Evolutionary conservation across 768 basidiomycete genomes (phyloP), one percentile per base, ranked within the genome.

Genomic region (Cystobasidium tubakii): DNA sequence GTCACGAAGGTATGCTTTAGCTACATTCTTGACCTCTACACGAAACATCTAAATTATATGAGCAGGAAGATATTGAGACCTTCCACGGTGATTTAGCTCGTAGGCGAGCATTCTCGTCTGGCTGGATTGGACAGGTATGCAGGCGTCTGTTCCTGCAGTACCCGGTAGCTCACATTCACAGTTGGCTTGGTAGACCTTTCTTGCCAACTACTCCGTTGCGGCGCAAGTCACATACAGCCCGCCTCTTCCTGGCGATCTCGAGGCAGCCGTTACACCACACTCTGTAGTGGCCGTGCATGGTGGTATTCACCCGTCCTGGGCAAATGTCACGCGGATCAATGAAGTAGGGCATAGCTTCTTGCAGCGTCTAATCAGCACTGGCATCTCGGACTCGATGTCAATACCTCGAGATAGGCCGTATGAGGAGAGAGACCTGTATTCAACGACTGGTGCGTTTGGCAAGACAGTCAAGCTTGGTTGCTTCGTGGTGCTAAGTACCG

Each of bases 251-350:
- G 86, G 86, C 13, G 84, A 85, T 17, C 85, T 86, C 6, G 84
- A 92, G 66, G 88, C 89, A 0, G 89, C 89, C 80, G 85, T 90
- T 0, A 91, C 92, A 0, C 82, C 93, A 33, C 91, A 92, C 0
- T 97, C 97, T 81, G 90, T 95, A 1, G 96, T 98, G 75, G 89
- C 91, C 7, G 85, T 86, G 0, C 95, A 91, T 77, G 74, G 74
- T 25, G 74, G 74, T 1, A 75, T 75, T 31, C 74, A 75, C 27
- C 74, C 74, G n/a, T 43, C 50, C 7, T 75, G 74, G 7, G 93
- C 94, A 0, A 96, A 92, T 82, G 33, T 72, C 19, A 25, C 55
- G 55, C 42, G 33, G 13, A 92, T 97, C 77, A 99, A 98, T 80
- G 83, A 84, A 2, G 79, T 98, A 42, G 88, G 89, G 1, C 81